Evolutionary conservation across 495 filamentous ascomycete genomes (phyloP).

Genomic region (Penicillium cosmopolitanum): DNA sequence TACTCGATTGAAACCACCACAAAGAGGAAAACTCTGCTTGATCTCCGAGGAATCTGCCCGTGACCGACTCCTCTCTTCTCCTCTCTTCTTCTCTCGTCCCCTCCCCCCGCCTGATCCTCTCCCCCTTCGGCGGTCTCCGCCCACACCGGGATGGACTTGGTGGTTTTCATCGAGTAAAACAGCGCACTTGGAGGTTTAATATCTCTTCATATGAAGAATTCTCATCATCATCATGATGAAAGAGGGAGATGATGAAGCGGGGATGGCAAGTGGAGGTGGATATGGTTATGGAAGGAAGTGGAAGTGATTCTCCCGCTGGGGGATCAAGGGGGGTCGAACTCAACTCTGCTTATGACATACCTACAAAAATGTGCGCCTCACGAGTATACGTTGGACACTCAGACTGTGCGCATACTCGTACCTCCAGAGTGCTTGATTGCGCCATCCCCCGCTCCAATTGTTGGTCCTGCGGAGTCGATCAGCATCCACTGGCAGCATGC

Average conservation of each 20-base stretch:
- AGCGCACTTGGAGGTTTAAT: not conserved
- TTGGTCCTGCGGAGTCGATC: slow-evolving; percentile 7
- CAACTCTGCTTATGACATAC: no score
- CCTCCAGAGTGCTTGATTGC: slow-evolving; percentile 11
- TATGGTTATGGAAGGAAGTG: not conserved
- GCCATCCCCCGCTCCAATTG: slow-evolving; percentile 14
- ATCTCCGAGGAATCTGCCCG: slow-evolving; percentile 13
- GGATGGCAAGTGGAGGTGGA: not conserved
- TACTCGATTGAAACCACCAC: slow-evolving; percentile 27
- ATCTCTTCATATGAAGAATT: not conserved
- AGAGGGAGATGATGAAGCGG: not conserved
- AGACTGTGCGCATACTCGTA: not conserved
- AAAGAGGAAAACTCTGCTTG: not conserved
- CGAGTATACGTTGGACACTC: not conserved
- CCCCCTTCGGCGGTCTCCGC: slow-evolving; percentile 8
- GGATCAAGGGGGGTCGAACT: no score
- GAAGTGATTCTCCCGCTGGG: not conserved
- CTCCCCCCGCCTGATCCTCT: slow-evolving; percentile 1
- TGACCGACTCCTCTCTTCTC: not conserved
- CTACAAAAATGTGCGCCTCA: not conserved
- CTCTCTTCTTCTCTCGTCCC: not conserved
- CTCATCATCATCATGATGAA: not conserved
- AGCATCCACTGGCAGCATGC: slow-evolving; percentile 13
- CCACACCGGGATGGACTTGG: slow-evolving; percentile 1
- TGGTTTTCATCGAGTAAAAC: slow-evolving; percentile 17